phyloP scores from a whole-genome alignment of 139 green algal species.

The Tetratostichococcus sp. region DNA sequence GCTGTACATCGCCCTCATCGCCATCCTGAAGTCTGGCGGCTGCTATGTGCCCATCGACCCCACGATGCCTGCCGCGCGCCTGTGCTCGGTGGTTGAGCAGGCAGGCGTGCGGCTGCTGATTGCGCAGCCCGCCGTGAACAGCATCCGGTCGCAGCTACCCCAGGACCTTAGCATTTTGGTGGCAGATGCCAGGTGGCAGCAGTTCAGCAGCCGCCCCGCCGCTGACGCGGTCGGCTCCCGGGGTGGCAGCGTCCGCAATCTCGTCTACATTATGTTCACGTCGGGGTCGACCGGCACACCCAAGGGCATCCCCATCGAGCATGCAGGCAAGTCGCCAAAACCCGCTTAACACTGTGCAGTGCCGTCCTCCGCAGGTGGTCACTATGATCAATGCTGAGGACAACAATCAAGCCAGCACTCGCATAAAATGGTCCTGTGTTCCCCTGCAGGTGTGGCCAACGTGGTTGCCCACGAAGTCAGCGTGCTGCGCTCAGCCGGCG shows the following conservation, averaged over 20 bases:
- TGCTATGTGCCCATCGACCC: constrained; percentile 56
- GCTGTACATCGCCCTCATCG: constrained; percentile 34
- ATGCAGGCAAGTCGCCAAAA: no score
- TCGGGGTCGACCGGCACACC: constrained; percentile 51
- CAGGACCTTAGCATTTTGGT: neutral
- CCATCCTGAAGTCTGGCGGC: constrained; percentile 40
- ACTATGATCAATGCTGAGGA: no score
- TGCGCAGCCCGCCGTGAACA: neutral
- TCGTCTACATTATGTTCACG: constrained; percentile 62
- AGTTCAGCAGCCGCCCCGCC: neutral
- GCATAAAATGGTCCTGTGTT: neutral
- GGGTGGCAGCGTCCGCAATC: neutral
- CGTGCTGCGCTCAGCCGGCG: neutral
- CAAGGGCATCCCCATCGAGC: constrained; percentile 24
- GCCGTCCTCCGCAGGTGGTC: no score
- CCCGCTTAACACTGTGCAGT: no score
- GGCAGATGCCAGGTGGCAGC: neutral
- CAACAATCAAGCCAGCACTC: no score
- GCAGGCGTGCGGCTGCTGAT: constrained; percentile 1
- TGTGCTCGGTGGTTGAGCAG: constrained; percentile 29
- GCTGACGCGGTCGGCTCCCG: no score
- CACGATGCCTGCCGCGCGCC: constrained; percentile 32
- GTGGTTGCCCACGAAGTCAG: neutral
- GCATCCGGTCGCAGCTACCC: neutral
- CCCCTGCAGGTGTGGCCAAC: neutral